A percentile compares a stretch with the other conserved stretches of the same genome.
Conservation (phyloP, 1,139 yeast genomes). For the Debaryomyces fabryi region DNA sequence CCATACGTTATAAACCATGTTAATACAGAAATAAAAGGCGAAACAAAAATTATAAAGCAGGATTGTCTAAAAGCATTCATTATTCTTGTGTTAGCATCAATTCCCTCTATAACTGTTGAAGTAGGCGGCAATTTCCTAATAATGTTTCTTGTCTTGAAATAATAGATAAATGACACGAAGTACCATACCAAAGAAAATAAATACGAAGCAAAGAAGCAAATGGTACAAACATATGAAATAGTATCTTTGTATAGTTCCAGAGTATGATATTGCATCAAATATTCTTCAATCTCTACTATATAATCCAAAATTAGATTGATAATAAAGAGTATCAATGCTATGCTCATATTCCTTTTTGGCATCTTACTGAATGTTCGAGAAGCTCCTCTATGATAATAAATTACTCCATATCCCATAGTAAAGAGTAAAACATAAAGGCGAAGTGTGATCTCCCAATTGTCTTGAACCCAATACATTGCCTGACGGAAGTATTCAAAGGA, state of each 20-base stretch:
- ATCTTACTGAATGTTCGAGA: conserved; percentile 7
- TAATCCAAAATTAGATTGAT: conserved; percentile 8
- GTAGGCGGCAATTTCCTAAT: conserved; percentile 31
- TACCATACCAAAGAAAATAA: too few species aligned
- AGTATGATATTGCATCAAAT: too few species aligned
- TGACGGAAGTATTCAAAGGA: conserved; percentile 17
- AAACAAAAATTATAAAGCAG: conserved; percentile 29
- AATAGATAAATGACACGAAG: not conserved
- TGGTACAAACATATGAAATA: too few species aligned
- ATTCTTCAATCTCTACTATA: too few species aligned
- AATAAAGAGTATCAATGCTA: conserved; percentile 12
- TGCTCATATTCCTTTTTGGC: conserved; percentile 28
- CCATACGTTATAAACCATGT: not conserved
- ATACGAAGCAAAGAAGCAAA: too few species aligned
- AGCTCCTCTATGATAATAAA: conserved; percentile 28
- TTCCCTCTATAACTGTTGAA: conserved; percentile 19
- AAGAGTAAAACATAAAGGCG: conserved; percentile 27
- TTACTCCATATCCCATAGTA: conserved; percentile 36
- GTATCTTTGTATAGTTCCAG: too few species aligned
- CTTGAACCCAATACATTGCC: conserved; percentile 7
- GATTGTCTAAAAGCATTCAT: conserved; percentile 31
- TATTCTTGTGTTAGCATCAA: conserved; percentile 24
- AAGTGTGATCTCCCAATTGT: conserved; percentile 11
- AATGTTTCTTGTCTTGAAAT: not conserved
- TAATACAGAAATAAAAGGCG: conserved; percentile 24